phyloP scores from a whole-genome alignment of 305 asterid species.

The Fraxinus latifolia region DNA sequence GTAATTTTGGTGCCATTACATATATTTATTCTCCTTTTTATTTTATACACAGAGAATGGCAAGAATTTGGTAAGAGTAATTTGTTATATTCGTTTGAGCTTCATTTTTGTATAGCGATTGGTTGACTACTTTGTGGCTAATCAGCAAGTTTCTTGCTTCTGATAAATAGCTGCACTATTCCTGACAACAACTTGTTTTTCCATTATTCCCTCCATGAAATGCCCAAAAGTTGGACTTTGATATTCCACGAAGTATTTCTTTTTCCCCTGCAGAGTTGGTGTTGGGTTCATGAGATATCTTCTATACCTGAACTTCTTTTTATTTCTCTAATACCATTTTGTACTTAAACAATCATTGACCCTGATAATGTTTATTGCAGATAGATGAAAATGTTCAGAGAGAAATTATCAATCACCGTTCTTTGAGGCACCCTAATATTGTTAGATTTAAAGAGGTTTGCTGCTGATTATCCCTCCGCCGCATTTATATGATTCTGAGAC shows the following conservation, averaged over 20 bases:
- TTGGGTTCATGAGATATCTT: neutral
- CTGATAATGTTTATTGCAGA: conserved; percentile 44
- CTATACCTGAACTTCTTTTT: neutral
- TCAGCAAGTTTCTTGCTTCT: neutral
- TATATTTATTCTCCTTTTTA: neutral
- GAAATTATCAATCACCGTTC: conserved; percentile 83
- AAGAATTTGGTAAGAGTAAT: neutral
- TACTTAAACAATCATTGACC: neutral
- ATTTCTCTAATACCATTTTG: neutral
- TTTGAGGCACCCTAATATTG: conserved; percentile 73
- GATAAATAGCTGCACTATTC: neutral
- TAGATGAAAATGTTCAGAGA: conserved; percentile 77
- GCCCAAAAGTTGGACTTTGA: neutral
- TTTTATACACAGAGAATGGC: neutral
- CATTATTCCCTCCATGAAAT: neutral
- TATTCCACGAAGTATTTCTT: neutral
- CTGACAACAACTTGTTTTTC: neutral
- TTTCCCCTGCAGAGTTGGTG: neutral
- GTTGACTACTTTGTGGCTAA: neutral
- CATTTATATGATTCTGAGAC: neutral
- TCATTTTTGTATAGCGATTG: neutral
- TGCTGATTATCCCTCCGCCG: neutral
- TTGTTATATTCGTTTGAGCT: neutral
- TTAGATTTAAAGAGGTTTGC: conserved; percentile 73
- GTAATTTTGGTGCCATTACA: neutral